phyloP scores from a whole-genome alignment of 257 asterid genomes.

The Solanum sitiens region DNA sequence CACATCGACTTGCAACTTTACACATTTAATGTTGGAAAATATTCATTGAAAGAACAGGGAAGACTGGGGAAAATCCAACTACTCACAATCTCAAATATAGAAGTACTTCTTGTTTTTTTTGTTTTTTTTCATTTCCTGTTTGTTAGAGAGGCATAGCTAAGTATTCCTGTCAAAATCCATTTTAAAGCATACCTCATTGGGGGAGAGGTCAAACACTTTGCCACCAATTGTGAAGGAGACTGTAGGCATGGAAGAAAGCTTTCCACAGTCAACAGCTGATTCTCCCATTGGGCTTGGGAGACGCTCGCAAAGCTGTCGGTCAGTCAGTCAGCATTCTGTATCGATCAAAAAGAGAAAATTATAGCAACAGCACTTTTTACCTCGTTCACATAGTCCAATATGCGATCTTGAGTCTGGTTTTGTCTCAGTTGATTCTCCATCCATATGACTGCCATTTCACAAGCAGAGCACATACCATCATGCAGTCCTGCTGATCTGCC shows the following conservation, averaged over 20 bases:
- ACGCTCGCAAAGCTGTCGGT: slow-evolving; percentile 57
- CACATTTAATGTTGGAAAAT: not conserved
- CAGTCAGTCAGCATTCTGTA: not conserved
- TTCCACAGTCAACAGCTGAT: slow-evolving; percentile 64
- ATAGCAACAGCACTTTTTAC: not conserved
- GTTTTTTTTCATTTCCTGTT: not conserved
- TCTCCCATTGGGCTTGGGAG: slow-evolving; percentile 72
- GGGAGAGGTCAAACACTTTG: slow-evolving; percentile 49
- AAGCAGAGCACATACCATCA: slow-evolving; percentile 54
- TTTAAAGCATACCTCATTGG: slow-evolving; percentile 41
- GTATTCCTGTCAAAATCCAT: not conserved
- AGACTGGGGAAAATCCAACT: not conserved
- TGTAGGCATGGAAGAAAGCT: slow-evolving; percentile 47
- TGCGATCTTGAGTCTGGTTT: slow-evolving; percentile 35
- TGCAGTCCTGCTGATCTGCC: slow-evolving; percentile 40
- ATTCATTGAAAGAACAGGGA: not conserved
- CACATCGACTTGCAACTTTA: not conserved
- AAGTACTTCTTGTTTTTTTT: not conserved
- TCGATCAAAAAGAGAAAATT: not conserved
- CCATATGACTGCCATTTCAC: slow-evolving; percentile 69
- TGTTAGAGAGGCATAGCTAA: not conserved
- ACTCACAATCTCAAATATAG: not conserved
- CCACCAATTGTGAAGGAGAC: slow-evolving; percentile 68
- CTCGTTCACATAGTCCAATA: slow-evolving; percentile 27
- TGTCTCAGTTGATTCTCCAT: slow-evolving; percentile 53